phyloP scores from a whole-genome alignment of 2,329 filamentous ascomycete genomes.

The Fusarium mundagurra region DNA sequence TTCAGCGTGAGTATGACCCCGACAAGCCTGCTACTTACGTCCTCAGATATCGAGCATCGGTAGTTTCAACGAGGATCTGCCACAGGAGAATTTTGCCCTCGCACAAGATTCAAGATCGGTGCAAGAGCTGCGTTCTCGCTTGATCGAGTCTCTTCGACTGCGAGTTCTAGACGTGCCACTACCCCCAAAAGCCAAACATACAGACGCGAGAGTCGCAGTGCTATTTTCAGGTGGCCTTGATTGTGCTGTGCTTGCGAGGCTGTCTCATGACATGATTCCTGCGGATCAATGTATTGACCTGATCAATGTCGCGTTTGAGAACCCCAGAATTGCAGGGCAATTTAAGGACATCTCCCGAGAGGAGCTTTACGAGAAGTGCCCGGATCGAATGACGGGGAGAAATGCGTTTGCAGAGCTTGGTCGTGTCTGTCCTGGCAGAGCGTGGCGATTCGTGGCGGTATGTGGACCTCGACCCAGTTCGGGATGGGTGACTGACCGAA shows the following conservation, averaged over 20 bases:
- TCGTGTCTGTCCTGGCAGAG: slow-evolving; percentile 72
- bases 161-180: slow-evolving; percentile 73
- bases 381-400: slow-evolving; percentile 88
- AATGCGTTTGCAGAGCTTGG: slow-evolving; percentile 81
- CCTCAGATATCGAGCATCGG: slow-evolving; percentile 64
- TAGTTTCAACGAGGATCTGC: slow-evolving; percentile 59
- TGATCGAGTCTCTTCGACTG: slow-evolving; percentile 70
- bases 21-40: slow-evolving; percentile 55
- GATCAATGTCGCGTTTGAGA: slow-evolving; percentile 96
- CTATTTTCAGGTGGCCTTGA: slow-evolving; percentile 96
- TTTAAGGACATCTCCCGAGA: slow-evolving; percentile 49
- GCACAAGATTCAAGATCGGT: slow-evolving; percentile 59
- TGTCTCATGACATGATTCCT: slow-evolving; percentile 81
- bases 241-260: slow-evolving; percentile 85
- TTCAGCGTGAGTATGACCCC: slow-evolving; percentile 30
- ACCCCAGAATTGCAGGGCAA: slow-evolving; percentile 76
- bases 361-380: slow-evolving; percentile 80
- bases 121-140: slow-evolving; percentile 59
- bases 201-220: slow-evolving; percentile 72
- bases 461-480: slow-evolving; percentile 34
- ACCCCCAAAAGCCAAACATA: slow-evolving; percentile 54
- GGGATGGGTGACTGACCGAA: not conserved
- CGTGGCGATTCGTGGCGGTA: slow-evolving; percentile 85
- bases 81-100: slow-evolving; percentile 44
- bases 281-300: slow-evolving; percentile 78